phyloP scores from a whole-genome alignment of 2,329 filamentous ascomycete species.

The Penicillium sp. region DNA sequence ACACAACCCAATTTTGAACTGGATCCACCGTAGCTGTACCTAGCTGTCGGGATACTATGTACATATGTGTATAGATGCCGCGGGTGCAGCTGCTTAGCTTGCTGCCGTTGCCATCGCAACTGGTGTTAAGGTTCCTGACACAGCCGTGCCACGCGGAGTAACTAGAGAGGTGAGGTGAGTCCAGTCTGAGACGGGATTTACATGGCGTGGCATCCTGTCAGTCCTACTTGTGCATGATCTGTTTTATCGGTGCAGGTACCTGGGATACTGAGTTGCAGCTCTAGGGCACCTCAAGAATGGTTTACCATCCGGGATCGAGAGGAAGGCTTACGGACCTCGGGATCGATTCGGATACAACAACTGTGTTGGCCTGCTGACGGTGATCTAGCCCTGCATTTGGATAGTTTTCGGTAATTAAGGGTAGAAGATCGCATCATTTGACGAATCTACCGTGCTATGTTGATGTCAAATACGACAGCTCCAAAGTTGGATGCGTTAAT shows the following conservation, averaged over 20 bases:
- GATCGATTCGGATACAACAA: background rate
- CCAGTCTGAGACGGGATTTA: background rate
- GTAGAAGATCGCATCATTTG: too few relatives aligned
- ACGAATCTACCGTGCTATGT: too few relatives aligned
- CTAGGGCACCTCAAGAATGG: background rate
- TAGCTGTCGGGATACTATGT: too few relatives aligned
- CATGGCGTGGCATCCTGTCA: background rate
- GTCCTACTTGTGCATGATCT: background rate
- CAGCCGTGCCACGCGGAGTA: background rate
- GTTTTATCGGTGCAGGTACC: background rate
- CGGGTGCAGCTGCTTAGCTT: background rate
- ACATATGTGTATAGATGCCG: background rate
- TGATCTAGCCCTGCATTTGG: too few relatives aligned
- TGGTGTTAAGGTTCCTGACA: background rate
- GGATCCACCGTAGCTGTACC: background rate
- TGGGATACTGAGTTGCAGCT: background rate
- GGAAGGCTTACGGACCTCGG: background rate
- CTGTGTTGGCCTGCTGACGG: too few relatives aligned
- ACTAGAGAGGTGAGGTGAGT: too few relatives aligned
- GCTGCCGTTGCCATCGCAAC: conserved; percentile 10
- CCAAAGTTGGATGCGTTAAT: background rate
- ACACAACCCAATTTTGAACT: conserved; percentile 5
- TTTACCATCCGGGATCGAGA: background rate
- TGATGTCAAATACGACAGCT: too few relatives aligned
- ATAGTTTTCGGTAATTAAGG: too few relatives aligned